phyloP scores from a whole-genome alignment of 164 flowering plant species.

The Vitis rotundifolia region DNA sequence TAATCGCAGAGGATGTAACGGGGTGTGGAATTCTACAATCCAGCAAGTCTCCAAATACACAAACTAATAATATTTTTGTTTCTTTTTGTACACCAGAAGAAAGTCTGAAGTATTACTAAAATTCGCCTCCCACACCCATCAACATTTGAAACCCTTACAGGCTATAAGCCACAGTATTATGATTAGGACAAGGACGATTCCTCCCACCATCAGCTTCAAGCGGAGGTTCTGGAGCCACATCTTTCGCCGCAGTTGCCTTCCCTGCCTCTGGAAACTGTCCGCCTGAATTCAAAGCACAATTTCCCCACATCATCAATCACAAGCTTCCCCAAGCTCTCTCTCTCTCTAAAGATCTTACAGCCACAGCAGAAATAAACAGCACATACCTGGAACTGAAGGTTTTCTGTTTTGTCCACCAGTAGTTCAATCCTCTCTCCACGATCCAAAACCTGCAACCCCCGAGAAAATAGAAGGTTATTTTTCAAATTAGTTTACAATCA shows the following conservation, averaged over 20 bases:
- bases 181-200: constrained; percentile 47
- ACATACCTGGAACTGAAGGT: constrained; percentile 93
- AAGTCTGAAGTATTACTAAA: background rate
- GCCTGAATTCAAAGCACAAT: constrained; percentile 47
- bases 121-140: constrained; percentile 4
- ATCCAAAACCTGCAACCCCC: constrained; percentile 75
- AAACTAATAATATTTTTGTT: too few relatives aligned
- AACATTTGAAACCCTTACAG: constrained; percentile 73
- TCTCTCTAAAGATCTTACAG: constrained; percentile 1
- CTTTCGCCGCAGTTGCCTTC: constrained; percentile 82
- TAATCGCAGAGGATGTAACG: background rate
- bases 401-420: constrained; percentile 96
- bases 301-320: too few relatives aligned
- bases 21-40: background rate
- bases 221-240: constrained; percentile 96
- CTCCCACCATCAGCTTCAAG: constrained; percentile 77
- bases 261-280: constrained; percentile 98
- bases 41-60: background rate
- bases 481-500: constrained; percentile 1
- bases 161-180: constrained; percentile 62
- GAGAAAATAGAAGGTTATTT: background rate
- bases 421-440: constrained; percentile 96
- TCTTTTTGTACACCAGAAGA: constrained; percentile 10
- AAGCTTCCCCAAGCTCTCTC: background rate
- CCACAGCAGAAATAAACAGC: background rate